Evolutionary conservation across 1,139 yeast species (phyloP), one percentile per base, ranked within the genome.

Genomic region (Yamadazyma blattariae): DNA sequence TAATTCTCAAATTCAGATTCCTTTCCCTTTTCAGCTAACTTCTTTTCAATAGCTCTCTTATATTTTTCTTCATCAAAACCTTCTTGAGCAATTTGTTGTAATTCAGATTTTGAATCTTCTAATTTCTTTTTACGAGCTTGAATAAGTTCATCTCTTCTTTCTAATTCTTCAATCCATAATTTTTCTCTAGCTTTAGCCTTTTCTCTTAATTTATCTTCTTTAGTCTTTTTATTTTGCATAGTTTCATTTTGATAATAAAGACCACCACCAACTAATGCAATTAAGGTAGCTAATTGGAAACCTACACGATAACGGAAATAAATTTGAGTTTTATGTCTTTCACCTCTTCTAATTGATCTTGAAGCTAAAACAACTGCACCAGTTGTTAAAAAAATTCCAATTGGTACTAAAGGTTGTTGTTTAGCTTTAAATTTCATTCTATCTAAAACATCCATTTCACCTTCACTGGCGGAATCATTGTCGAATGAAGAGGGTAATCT

Each of bases 261-360:
- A 2, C 94, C 89, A 27, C 97, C 97, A 11, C 78, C 79, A 3
- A 89, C 84, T 39, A 89, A 67, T 0, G 96, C 96, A 7, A 79
- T 79, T 36, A 89, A 66, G 0, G 97, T 89, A 39, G 82, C 75
- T 10, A 85, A 85, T 59, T 89, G 97, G 50, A 88, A 72, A 1
- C 79, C 95, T 32, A 89, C 90, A 67, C 97, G 82, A 77, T 89
- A 87, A 48, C 92, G 75, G 67, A 87, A 89, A 78, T 87, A 89
- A 37, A 76, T 73, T 61, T 89, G 95, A 0, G 97, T 95, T 41
- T 78, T 77, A 37, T 71, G 65, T 45, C 82, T 75, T 50, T 87
- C 80, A 18, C 96, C 96, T 24, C 71, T 64, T 48, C 81, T 75
- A 47, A 89, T 69, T 12, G 92, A 85, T 45, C 77, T 71, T 7